phyloP scores from a whole-genome alignment of 176 grass and related monocot species.

The Luzula sylvatica region DNA sequence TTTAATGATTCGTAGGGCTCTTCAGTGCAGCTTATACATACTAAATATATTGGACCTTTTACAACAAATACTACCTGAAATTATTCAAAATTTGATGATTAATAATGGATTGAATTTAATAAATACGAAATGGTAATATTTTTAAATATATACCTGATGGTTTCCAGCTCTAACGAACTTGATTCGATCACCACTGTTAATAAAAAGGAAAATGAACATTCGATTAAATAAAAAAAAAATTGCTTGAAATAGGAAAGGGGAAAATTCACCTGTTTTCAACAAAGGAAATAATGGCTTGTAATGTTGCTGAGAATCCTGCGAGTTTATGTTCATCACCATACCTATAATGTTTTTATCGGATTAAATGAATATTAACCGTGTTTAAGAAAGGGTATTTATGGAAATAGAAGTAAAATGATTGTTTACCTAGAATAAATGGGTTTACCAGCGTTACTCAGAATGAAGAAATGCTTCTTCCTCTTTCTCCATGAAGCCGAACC shows the following conservation, averaged over 20 bases:
- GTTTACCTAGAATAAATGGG: constrained; percentile 85
- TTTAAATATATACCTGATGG: constrained; percentile 50
- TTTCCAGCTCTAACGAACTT: constrained; percentile 94
- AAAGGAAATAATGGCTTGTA: constrained; percentile 96
- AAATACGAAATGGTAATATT: constrained; percentile 49
- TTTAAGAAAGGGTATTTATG: not conserved
- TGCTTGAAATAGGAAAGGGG: not conserved
- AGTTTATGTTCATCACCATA: constrained; percentile 97
- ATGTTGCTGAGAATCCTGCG: constrained; percentile 93
- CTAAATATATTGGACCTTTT: constrained; percentile 95
- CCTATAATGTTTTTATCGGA: constrained; percentile 29
- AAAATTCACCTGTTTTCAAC: constrained; percentile 70
- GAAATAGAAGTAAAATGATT: not conserved
- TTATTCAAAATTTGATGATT: constrained; percentile 13
- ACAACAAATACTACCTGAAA: constrained; percentile 93
- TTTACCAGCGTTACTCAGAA: constrained; percentile 89
- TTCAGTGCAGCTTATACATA: constrained; percentile 94
- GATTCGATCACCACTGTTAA: constrained; percentile 64
- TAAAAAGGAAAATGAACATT: constrained; percentile 1
- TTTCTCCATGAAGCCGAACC: constrained; percentile 89
- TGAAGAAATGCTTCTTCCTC: constrained; percentile 92
- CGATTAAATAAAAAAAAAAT: not conserved
- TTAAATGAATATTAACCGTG: constrained; percentile 6
- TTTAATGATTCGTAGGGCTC: constrained; percentile 71
- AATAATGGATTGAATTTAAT: constrained; percentile 18